Conservation (phyloP, 495 filamentous ascomycete genomes). For the Penicillium psychrofluorescens region DNA sequence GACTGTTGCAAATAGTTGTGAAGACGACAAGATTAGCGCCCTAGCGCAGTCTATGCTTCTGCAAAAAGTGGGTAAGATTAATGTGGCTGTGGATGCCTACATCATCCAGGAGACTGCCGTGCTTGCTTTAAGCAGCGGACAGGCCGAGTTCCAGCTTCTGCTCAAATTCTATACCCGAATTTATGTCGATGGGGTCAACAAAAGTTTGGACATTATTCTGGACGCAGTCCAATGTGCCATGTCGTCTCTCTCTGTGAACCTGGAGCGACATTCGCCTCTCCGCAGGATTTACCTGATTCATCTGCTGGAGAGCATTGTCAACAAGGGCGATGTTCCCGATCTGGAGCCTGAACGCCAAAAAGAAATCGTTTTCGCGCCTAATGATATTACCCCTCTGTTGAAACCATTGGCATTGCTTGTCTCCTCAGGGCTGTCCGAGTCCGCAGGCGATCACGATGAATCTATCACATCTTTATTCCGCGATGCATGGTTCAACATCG, state of each 20-base stretch:
- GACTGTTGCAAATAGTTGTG: conserved; percentile 68
- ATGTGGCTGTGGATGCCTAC: conserved; percentile 63
- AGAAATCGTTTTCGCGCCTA: conserved; percentile 69
- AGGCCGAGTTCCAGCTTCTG: conserved; percentile 72
- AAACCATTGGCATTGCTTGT: conserved; percentile 73
- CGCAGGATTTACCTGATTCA: conserved; percentile 75
- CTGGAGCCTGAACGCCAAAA: conserved; percentile 55
- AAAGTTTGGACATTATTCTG: conserved; percentile 45
- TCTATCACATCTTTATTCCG: conserved; percentile 64
- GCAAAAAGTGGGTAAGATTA: conserved; percentile 85
- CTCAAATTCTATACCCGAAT: conserved; percentile 75
- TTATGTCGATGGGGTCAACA: conserved; percentile 61
- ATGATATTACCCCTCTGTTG: conserved; percentile 77
- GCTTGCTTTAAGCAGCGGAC: conserved; percentile 66
- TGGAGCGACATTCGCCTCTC: conserved; percentile 59
- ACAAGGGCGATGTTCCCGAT: conserved; percentile 68
- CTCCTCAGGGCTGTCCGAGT: conserved; percentile 32
- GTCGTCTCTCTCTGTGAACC: conserved; percentile 60
- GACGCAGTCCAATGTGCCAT: conserved; percentile 53
- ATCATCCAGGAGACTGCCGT: conserved; percentile 76
- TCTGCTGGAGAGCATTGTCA: conserved; percentile 80
- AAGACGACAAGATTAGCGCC: conserved; percentile 87
- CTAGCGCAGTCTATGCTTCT: conserved; percentile 93
- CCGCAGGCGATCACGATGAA: conserved; percentile 45
- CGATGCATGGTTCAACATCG: conserved; percentile 96